These are phyloP conservation scores for Fusarium sp. DNA, from an alignment of 2,329 filamentous ascomycete species.

Conservation along the genomic window DNA sequence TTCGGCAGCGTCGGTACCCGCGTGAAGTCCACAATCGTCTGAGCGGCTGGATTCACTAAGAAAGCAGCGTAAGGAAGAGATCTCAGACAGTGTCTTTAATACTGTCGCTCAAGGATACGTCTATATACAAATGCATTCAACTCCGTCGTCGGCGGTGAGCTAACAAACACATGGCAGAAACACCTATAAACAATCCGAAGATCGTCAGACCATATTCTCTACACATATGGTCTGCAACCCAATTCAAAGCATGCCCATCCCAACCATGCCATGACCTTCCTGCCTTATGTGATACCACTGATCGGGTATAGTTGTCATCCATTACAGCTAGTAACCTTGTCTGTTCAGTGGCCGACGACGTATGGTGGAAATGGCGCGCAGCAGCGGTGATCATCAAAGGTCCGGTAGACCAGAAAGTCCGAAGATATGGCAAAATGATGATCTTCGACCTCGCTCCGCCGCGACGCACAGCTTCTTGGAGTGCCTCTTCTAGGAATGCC, in stretches of 20 bases:
- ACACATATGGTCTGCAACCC: constrained; percentile 1
- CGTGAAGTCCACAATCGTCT: too few relatives aligned
- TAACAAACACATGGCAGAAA: neutral
- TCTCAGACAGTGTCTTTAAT: neutral
- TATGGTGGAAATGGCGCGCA: neutral
- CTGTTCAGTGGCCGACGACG: neutral
- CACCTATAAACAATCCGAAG: neutral
- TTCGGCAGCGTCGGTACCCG: too few relatives aligned
- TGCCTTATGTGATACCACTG: constrained; percentile 1
- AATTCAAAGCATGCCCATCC: constrained; percentile 1
- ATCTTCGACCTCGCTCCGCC: neutral
- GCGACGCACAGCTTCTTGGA: neutral
- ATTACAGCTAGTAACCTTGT: neutral
- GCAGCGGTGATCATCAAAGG: constrained; percentile 8
- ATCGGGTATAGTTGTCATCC: neutral
- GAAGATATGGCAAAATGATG: neutral
- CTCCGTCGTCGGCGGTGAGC: neutral
- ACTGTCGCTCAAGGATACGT: neutral
- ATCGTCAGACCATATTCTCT: neutral
- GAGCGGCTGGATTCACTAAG: too few relatives aligned
- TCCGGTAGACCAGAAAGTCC: constrained; percentile 3
- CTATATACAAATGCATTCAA: neutral
- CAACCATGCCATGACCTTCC: constrained; percentile 11
- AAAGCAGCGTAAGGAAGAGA: too few relatives aligned
- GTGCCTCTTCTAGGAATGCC: neutral